Evolutionary conservation across 345 rosid genomes (phyloP).

Genomic region (Syzygium oleosum): DNA sequence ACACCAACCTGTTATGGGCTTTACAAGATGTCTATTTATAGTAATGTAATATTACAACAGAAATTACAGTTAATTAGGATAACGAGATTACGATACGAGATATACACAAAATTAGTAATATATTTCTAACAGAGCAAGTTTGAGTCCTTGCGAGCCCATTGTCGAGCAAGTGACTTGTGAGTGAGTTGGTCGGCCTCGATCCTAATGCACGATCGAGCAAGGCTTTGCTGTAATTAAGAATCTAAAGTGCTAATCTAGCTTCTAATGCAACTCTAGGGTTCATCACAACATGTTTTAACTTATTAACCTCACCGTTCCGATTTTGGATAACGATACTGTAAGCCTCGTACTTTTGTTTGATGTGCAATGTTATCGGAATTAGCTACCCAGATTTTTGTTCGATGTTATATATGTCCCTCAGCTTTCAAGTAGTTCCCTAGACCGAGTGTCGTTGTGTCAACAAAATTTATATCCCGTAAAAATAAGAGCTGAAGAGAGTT

Average conservation of each 20-base stretch:
- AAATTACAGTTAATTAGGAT: too few relatives aligned
- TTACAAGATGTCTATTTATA: background rate
- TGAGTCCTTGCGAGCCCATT: background rate
- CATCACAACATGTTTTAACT: background rate
- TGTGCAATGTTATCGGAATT: background rate
- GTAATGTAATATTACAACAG: background rate
- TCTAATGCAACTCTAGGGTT: background rate
- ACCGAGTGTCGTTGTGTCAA: background rate
- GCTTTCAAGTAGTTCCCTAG: background rate
- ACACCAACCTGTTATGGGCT: rapidly evolving
- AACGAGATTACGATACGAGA: background rate
- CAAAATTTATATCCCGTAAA: too few relatives aligned
- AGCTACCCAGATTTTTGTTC: background rate
- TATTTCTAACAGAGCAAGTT: background rate
- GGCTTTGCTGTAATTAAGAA: background rate
- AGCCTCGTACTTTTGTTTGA: rapidly evolving
- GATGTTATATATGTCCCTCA: too few relatives aligned
- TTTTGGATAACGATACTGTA: background rate
- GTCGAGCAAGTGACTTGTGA: rapidly evolving
- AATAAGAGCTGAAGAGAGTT: too few relatives aligned
- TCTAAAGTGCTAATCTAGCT: background rate
- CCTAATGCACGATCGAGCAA: background rate
- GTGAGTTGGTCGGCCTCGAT: background rate
- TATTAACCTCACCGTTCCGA: background rate
- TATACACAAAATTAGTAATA: too few relatives aligned